Percentiles rank a stretch among this genome's conserved stretches.
phyloP scores from a whole-genome alignment of 495 filamentous ascomycete genomes.

The Aspergillus sclerotiicarbonarius region DNA sequence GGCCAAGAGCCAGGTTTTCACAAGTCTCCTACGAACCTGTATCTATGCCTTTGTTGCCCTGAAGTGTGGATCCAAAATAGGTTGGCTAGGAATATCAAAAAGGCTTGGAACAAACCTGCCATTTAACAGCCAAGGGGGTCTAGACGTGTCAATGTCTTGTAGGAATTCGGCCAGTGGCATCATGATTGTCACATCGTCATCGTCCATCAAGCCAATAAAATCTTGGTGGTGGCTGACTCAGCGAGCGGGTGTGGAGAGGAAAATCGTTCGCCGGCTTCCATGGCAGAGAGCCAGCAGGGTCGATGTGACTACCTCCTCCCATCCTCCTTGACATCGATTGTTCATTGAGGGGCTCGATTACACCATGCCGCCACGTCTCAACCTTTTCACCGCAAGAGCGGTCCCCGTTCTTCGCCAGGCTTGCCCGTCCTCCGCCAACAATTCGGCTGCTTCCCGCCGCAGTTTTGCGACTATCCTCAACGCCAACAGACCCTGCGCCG shows the following conservation, averaged over 20 bases:
- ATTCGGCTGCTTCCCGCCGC: conserved; percentile 19
- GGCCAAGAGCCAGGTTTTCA: not conserved
- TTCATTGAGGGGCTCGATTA: conserved; percentile 7
- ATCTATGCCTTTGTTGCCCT: too few relatives aligned
- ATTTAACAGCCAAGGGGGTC: too few relatives aligned
- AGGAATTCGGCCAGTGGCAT: too few relatives aligned
- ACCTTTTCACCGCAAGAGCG: conserved; percentile 37
- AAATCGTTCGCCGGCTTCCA: conserved; percentile 23
- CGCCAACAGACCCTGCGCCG: conserved; percentile 22
- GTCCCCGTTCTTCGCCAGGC: conserved; percentile 33
- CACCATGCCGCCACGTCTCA: conserved; percentile 41
- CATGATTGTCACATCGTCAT: too few relatives aligned
- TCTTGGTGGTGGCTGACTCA: conserved; percentile 23
- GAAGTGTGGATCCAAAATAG: too few relatives aligned
- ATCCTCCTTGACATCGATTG: conserved; percentile 10
- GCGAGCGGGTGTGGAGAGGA: conserved; percentile 16
- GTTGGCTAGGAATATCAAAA: too few relatives aligned
- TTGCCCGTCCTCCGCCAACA: conserved; percentile 19
- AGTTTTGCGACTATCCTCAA: conserved; percentile 23
- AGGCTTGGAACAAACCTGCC: too few relatives aligned
- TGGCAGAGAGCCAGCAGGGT: conserved; percentile 16
- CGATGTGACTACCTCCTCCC: conserved; percentile 1
- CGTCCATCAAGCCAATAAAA: not conserved
- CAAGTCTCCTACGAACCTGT: too few relatives aligned
- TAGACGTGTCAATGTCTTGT: too few relatives aligned